Evolutionary conservation across 495 filamentous ascomycete genomes (phyloP).

Genomic region (Neurospora sp.): DNA sequence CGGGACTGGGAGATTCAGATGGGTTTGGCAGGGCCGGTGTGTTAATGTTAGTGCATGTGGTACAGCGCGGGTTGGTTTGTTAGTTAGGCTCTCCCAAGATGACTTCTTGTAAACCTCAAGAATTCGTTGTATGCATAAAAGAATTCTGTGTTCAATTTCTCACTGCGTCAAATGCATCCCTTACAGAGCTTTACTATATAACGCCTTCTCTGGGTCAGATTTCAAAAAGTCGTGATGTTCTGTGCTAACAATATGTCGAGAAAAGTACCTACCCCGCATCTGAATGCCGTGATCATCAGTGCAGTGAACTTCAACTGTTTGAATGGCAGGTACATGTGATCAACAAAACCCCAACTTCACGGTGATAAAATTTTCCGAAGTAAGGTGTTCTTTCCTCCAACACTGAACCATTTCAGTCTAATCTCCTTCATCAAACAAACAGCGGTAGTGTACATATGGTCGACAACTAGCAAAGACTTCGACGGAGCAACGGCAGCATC

Average conservation of each 20-base stretch:
- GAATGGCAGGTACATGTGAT: background rate
- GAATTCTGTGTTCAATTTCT: too few relatives aligned
- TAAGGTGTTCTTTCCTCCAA: background rate
- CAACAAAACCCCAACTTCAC: too few relatives aligned
- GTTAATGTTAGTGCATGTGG: background rate
- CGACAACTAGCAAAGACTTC: background rate
- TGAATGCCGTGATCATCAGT: background rate
- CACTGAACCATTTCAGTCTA: background rate
- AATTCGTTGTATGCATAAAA: too few relatives aligned
- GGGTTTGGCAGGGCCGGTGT: background rate
- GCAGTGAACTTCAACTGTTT: background rate
- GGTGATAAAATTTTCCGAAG: too few relatives aligned
- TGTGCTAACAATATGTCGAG: background rate
- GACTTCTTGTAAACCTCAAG: background rate
- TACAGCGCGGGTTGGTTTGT: background rate
- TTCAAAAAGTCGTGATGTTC: background rate
- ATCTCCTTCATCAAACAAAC: background rate
- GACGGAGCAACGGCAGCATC: background rate
- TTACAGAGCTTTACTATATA: too few relatives aligned
- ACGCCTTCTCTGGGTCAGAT: too few relatives aligned
- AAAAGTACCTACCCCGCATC: background rate
- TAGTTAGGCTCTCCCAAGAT: background rate
- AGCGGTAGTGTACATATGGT: background rate
- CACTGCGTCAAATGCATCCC: too few relatives aligned
- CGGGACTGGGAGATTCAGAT: background rate